Percentiles rank a stretch among this genome's conserved stretches.
Evolutionary conservation across 345 rosid genomes (phyloP).

Genomic region (Syzygium aqueum): DNA sequence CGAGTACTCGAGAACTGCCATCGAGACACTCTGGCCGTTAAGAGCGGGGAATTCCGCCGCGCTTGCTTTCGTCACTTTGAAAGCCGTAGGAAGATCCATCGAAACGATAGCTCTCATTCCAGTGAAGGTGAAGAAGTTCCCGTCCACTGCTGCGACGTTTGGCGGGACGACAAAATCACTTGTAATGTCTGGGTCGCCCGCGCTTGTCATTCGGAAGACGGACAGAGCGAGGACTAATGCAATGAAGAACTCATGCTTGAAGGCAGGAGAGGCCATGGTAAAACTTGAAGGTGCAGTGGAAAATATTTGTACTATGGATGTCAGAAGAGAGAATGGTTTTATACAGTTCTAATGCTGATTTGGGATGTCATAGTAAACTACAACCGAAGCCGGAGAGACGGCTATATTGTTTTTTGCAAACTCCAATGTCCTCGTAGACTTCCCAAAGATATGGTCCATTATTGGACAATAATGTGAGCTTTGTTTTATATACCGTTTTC

Average conservation of each 20-base stretch:
- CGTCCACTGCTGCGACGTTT: not conserved
- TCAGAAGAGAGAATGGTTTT: not conserved
- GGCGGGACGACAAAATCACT: not conserved
- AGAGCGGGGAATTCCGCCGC: not conserved
- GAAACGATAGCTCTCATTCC: not conserved
- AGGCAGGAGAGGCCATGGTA: not conserved
- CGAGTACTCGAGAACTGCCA: not conserved
- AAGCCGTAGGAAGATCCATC: not conserved
- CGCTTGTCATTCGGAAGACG: not conserved
- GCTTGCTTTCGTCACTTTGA: not conserved
- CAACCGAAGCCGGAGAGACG: not conserved
- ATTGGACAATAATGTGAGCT: not conserved
- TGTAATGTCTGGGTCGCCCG: not conserved
- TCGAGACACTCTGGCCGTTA: not conserved
- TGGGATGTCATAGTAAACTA: not conserved
- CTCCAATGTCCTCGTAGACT: not conserved
- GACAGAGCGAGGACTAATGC: not conserved
- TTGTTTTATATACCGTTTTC: not conserved
- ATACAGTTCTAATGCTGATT: not conserved
- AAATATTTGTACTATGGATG: not conserved
- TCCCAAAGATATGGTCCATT: not conserved
- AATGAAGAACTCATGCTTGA: not conserved
- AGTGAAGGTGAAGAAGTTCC: slow-evolving; percentile 7
- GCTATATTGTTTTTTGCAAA: not conserved
- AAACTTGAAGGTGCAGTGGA: not conserved